phyloP scores from a whole-genome alignment of 2,329 filamentous ascomycete species.

The Microcyclosporella mali region DNA sequence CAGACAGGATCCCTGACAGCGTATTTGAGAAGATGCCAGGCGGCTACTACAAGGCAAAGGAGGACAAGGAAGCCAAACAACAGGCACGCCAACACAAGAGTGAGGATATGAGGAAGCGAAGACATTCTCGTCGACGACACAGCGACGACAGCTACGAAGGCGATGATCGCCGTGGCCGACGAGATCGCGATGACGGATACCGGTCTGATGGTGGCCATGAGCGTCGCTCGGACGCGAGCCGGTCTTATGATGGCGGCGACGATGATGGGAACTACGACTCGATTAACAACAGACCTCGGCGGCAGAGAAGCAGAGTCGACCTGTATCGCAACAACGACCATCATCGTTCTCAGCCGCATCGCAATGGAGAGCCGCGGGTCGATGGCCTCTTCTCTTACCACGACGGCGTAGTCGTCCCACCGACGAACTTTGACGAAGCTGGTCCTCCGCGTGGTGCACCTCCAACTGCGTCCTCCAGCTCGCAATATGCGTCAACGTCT shows the following conservation, averaged over 20 bases:
- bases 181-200: constrained; percentile 18
- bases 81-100: constrained; percentile 14
- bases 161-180: constrained; percentile 12
- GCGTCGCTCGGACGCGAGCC: constrained; percentile 7
- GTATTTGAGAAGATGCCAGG: constrained; percentile 35
- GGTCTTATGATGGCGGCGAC: constrained; percentile 22
- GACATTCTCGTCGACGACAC: constrained; percentile 18
- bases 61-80: constrained; percentile 14
- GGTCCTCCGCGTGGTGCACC: neutral
- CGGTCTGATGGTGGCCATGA: constrained; percentile 18
- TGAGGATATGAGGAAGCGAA: constrained; percentile 13
- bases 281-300: constrained; percentile 20
- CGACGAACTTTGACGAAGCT: constrained; percentile 2
- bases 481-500: neutral
- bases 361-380: constrained; percentile 10
- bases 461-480: neutral
- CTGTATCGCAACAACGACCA: constrained; percentile 21
- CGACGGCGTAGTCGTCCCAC: constrained; percentile 9
- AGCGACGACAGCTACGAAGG: constrained; percentile 26
- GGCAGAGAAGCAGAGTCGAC: constrained; percentile 20
- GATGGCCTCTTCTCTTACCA: constrained; percentile 8
- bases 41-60: constrained; percentile 30
- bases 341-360: constrained; percentile 11
- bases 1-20: constrained; percentile 35
- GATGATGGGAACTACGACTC: constrained; percentile 18